phyloP scores from a whole-genome alignment of 495 filamentous ascomycete genomes.

The Astrocystis sublimbata region DNA sequence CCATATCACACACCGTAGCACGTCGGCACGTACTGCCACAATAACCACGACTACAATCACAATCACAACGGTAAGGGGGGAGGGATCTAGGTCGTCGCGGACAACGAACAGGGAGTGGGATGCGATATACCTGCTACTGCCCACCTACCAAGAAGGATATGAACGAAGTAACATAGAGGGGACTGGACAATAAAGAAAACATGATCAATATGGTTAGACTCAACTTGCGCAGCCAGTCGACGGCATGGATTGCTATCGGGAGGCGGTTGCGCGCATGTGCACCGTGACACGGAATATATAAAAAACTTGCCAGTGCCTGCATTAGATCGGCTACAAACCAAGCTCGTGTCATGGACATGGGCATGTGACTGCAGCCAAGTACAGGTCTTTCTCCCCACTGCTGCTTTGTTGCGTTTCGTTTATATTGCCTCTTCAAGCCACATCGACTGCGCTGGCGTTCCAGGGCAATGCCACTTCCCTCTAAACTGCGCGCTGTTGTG shows the following conservation, averaged over 20 bases:
- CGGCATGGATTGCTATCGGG: neutral
- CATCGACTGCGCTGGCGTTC: neutral
- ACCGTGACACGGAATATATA: neutral
- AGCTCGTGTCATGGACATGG: neutral
- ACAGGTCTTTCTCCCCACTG: no score
- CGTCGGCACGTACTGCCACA: neutral
- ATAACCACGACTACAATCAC: no score
- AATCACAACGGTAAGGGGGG: no score
- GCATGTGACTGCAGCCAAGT: no score
- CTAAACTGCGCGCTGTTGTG: no score
- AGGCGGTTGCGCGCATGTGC: neutral
- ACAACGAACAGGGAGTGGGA: neutral
- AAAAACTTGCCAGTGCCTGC: neutral
- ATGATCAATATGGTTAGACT: neutral
- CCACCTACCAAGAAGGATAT: neutral
- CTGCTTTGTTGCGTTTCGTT: neutral
- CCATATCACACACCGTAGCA: no score
- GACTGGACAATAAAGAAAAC: neutral
- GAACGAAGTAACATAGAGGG: neutral
- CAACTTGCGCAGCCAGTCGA: neutral
- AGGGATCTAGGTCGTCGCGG: neutral
- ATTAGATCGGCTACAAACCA: neutral
- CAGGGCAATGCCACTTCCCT: no score
- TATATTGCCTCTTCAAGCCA: neutral
- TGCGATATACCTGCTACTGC: neutral